Conservation (phyloP, 352 stramenopile species). For the Globisporangium canariense region DNA sequence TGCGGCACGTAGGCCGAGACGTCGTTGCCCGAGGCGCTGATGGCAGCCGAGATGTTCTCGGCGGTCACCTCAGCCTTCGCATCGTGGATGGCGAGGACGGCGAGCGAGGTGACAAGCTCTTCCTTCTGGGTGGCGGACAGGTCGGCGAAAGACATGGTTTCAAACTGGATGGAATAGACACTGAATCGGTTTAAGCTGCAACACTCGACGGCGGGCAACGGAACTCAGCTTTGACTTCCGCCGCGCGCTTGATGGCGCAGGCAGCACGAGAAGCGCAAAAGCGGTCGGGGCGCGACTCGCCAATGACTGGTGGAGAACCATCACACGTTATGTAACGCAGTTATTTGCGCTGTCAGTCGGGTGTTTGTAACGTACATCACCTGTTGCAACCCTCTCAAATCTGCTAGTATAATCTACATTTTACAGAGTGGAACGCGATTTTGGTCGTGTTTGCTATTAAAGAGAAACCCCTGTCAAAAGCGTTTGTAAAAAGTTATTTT, state of each 20-base stretch:
- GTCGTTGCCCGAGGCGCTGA: conserved; percentile 76
- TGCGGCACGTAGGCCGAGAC: conserved; percentile 75
- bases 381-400: not conserved
- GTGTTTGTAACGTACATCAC: not conserved
- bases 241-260: conserved; percentile 4
- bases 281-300: conserved; percentile 1
- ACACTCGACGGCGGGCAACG: conserved; percentile 26
- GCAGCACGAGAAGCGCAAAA: not conserved
- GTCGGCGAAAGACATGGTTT: conserved; percentile 84
- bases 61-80: conserved; percentile 70
- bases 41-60: conserved; percentile 70
- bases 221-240: conserved; percentile 62
- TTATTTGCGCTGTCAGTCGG: not conserved
- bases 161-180: conserved; percentile 54
- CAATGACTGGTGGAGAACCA: conserved; percentile 76
- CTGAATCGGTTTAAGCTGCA: conserved; percentile 88
- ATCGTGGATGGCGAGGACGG: conserved; percentile 78
- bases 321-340: conserved; percentile 12
- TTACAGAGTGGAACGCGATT: no score
- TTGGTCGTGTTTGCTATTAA: no score
- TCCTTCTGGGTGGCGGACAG: conserved; percentile 81
- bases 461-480: no score
- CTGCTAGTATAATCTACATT: no score
- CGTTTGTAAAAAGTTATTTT: no score
- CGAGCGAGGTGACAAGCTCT: conserved; percentile 82